Evolutionary conservation across 352 stramenopile genomes (phyloP).

Genomic region (Globisporangium middletonii): DNA sequence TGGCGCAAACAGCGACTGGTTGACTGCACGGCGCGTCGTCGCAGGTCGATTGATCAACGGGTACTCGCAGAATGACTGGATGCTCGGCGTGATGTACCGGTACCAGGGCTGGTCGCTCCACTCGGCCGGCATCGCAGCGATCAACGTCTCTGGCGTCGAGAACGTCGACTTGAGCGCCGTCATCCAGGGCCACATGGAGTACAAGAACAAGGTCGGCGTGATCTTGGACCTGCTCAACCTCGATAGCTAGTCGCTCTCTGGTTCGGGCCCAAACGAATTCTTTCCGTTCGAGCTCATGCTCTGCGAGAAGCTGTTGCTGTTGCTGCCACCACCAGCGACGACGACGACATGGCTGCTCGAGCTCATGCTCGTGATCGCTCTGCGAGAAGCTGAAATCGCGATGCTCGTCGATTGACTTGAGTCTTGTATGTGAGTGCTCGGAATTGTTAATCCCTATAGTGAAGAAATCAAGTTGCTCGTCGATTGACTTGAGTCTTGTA

Average conservation of each 20-base stretch:
- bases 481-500: too few relatives aligned
- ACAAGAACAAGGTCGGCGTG: slow-evolving; percentile 84
- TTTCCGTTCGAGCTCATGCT: too few relatives aligned
- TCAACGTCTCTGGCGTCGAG: slow-evolving; percentile 66
- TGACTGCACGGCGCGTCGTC: slow-evolving; percentile 58
- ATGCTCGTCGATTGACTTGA: too few relatives aligned
- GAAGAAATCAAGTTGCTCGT: too few relatives aligned
- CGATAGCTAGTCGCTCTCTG: slow-evolving; percentile 50
- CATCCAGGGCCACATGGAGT: slow-evolving; percentile 79
- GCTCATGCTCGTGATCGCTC: too few relatives aligned
- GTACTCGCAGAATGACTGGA: slow-evolving; percentile 88
- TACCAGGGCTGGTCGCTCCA: slow-evolving; percentile 80
- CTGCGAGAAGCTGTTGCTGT: too few relatives aligned
- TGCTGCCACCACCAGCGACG: too few relatives aligned
- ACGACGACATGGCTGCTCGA: too few relatives aligned
- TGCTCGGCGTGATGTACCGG: slow-evolving; percentile 89
- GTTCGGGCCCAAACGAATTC: too few relatives aligned
- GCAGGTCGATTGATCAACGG: slow-evolving; percentile 88
- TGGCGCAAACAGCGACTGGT: slow-evolving; percentile 56
- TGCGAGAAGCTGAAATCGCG: too few relatives aligned
- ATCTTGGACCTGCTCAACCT: slow-evolving; percentile 76
- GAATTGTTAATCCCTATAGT: too few relatives aligned
- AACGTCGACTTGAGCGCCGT: slow-evolving; percentile 81
- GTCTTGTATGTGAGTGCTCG: too few relatives aligned
- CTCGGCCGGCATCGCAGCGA: slow-evolving; percentile 62